phyloP scores from a whole-genome alignment of 108 stramenopile species.

The Skeletonema menzelii region DNA sequence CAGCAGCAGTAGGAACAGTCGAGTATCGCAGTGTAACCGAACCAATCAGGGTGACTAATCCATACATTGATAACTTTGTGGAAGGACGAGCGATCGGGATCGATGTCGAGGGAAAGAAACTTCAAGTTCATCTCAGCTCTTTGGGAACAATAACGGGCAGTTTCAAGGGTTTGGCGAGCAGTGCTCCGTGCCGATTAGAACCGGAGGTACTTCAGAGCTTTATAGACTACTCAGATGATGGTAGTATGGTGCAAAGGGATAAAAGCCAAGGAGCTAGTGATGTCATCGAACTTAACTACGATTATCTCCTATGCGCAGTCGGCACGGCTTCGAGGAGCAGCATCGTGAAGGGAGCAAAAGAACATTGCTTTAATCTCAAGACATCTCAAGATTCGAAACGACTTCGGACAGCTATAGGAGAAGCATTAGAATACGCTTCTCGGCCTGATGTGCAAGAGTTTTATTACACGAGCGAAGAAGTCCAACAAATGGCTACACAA shows the following conservation, averaged over 20 bases:
- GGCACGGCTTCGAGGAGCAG: conserved; percentile 40
- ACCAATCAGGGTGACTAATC: conserved; percentile 16
- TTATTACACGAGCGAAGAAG: conserved; percentile 34
- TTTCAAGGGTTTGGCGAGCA: conserved; percentile 37
- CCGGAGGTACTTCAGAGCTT: conserved; percentile 37
- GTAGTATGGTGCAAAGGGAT: conserved; percentile 13
- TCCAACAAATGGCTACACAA: conserved; percentile 18
- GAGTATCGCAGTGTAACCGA: conserved; percentile 47
- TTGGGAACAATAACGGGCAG: conserved; percentile 44
- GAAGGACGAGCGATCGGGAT: conserved; percentile 48
- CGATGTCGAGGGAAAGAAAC: conserved; percentile 32
- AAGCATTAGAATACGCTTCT: conserved; percentile 48
- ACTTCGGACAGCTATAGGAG: conserved; percentile 48
- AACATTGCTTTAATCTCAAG: conserved; percentile 54
- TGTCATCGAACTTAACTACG: conserved; percentile 53
- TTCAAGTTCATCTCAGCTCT: conserved; percentile 49
- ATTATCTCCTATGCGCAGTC: conserved; percentile 57
- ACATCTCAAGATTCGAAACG: conserved; percentile 49
- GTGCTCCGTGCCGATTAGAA: conserved; percentile 36
- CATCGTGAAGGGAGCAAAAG: conserved; percentile 48
- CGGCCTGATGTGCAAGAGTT: conserved; percentile 51
- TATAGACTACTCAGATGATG: conserved; percentile 23
- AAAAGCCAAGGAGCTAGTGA: conserved; percentile 26
- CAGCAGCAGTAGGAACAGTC: conserved; percentile 36
- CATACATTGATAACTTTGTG: conserved; percentile 54